Conservation (phyloP, 78 protist species). For the Dictyostelium brefeldianum region DNA sequence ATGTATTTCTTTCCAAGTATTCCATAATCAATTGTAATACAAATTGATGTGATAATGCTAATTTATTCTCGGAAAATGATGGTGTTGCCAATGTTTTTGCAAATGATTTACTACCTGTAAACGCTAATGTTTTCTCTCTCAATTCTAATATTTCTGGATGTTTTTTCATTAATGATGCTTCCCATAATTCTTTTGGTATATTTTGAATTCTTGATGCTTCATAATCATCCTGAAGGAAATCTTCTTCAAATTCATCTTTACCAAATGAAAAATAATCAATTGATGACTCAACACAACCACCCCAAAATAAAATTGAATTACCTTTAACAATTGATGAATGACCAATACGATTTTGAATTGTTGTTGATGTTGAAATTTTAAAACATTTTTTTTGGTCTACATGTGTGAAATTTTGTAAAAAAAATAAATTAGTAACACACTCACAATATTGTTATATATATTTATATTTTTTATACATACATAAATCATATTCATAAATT, state of each 20-base stretch:
- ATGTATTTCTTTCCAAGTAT: conserved; percentile 56
- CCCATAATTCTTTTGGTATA: conserved; percentile 76
- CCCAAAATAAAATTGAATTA: not conserved
- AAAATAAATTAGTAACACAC: not conserved
- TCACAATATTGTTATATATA: not conserved
- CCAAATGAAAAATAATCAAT: conserved; percentile 71
- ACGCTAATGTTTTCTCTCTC: conserved; percentile 54
- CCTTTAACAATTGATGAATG: conserved; percentile 44
- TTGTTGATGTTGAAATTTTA: conserved; percentile 22
- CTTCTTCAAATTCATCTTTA: conserved; percentile 73
- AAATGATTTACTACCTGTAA: conserved; percentile 65
- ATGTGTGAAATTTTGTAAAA: not conserved
- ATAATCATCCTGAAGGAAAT: conserved; percentile 62
- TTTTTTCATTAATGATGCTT: conserved; percentile 73
- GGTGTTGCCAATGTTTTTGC: conserved; percentile 60
- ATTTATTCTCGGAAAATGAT: conserved; percentile 73
- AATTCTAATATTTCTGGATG: conserved; percentile 78
- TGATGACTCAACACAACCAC: conserved; percentile 56
- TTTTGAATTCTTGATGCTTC: conserved; percentile 63
- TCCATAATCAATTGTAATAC: conserved; percentile 75
- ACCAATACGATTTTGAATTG: conserved; percentile 31
- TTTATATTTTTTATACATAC: conserved; percentile 9
- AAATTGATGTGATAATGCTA: conserved; percentile 65
- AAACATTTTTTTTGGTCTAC: conserved; percentile 65
- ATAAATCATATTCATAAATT: conserved; percentile 63